A percentile compares a stretch with the other conserved stretches of the same genome.
These are phyloP conservation scores for Naganishia onofrii DNA, from an alignment of 768 basidiomycete species.

Conservation along the genomic window DNA sequence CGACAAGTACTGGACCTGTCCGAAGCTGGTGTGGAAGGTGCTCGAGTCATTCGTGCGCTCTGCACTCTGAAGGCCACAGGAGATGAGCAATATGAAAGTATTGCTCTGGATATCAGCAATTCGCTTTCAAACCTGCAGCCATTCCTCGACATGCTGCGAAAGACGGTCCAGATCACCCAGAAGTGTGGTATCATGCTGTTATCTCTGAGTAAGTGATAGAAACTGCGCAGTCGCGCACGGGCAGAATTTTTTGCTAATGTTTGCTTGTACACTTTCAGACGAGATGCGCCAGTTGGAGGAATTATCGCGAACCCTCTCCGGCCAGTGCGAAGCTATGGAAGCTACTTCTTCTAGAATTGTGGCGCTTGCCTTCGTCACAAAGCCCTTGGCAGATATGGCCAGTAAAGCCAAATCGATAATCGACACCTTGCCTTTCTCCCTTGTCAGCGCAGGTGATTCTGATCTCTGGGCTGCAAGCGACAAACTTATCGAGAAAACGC, in stretches of 20 bases:
- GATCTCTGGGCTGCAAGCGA: slow-evolving; percentile 39
- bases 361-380: background rate
- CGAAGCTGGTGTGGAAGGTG: slow-evolving; percentile 5
- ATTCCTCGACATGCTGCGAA: background rate
- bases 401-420: background rate
- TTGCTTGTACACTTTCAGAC: background rate
- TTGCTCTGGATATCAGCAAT: background rate
- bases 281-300: background rate
- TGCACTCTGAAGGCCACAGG: background rate
- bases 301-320: background rate
- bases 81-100: background rate
- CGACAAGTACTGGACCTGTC: background rate
- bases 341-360: background rate
- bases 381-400: slow-evolving; percentile 1
- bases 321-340: background rate
- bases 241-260: background rate
- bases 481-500: slow-evolving; percentile 62
- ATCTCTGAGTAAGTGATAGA: background rate
- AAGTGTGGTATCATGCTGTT: slow-evolving; percentile 16
- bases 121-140: slow-evolving; percentile 1
- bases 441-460: slow-evolving; percentile 7
- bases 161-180: background rate
- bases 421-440: slow-evolving; percentile 10
- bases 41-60: slow-evolving; percentile 1
- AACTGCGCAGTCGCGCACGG: background rate